A percentile compares a stretch with the other conserved stretches of the same genome.
These are phyloP conservation scores for Tetrahymena malaccensis DNA, from an alignment of 73 alveolate genomes.

Conservation along the genomic window DNA sequence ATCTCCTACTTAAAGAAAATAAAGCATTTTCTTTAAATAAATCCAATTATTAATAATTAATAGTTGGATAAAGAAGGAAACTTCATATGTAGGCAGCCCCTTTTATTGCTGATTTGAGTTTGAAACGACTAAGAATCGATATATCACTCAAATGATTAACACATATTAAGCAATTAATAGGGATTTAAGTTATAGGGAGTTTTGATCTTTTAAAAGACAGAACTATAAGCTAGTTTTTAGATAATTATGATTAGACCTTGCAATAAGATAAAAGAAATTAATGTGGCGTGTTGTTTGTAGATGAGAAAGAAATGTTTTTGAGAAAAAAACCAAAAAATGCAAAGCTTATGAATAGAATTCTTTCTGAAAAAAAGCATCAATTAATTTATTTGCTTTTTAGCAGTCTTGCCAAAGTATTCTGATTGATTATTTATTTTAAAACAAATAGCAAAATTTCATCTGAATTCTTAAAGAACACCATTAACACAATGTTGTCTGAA, in stretches of 20 bases:
- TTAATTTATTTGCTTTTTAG: background rate
- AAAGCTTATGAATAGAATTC: background rate
- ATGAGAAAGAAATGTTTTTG: background rate
- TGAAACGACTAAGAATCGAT: background rate
- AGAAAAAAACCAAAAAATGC: background rate
- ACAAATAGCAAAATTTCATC: slow-evolving; percentile 23
- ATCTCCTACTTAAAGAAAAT: background rate
- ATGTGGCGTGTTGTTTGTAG: background rate
- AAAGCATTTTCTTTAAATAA: background rate
- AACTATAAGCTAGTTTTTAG: background rate
- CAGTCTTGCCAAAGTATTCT: background rate
- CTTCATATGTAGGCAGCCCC: background rate
- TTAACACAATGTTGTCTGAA: slow-evolving; percentile 49
- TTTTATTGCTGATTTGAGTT: background rate
- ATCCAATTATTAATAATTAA: background rate
- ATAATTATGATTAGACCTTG: background rate
- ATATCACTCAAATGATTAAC: background rate
- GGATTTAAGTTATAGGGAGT: background rate
- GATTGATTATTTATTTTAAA: background rate
- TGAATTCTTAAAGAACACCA: slow-evolving; percentile 58
- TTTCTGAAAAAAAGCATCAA: too few relatives aligned
- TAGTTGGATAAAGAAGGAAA: background rate
- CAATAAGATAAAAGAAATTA: background rate
- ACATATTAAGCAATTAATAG: background rate
- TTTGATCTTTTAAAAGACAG: background rate